Evolutionary conservation across 176 grass and related monocot genomes (phyloP).

Genomic region (Ensete ventricosum): DNA sequence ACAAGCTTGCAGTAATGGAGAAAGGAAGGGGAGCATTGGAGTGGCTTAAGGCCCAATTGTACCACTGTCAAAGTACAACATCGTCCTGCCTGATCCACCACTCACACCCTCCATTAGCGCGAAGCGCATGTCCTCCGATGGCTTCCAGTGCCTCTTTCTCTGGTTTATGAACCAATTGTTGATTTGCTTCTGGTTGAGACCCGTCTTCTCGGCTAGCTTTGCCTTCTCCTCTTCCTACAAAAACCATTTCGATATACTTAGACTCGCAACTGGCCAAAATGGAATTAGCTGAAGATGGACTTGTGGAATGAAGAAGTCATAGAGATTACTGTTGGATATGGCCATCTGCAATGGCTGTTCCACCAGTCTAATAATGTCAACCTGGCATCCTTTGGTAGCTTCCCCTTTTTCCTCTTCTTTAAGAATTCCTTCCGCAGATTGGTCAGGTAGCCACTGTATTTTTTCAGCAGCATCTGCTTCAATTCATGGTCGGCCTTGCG

Average conservation of each 20-base stretch:
- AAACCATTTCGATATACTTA: background rate
- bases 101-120: constrained; percentile 4
- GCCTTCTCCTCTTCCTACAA: constrained; percentile 14
- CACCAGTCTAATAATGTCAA: constrained; percentile 11
- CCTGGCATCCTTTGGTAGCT: constrained; percentile 9
- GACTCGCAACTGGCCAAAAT: background rate
- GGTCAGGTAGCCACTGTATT: constrained; percentile 10
- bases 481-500: constrained; percentile 3
- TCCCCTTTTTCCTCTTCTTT: constrained; percentile 16
- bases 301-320: background rate
- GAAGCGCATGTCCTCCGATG: background rate
- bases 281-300: background rate
- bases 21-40: background rate
- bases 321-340: constrained; percentile 1
- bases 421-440: constrained; percentile 11
- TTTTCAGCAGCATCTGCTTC: constrained; percentile 13
- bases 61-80: constrained; percentile 9
- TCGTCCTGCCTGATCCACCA: background rate
- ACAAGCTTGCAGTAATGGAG: background rate
- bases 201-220: constrained; percentile 3
- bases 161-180: constrained; percentile 19
- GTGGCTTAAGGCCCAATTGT: constrained; percentile 1
- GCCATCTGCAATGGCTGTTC: constrained; percentile 11
- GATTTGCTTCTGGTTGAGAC: constrained; percentile 12
- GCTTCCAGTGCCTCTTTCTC: constrained; percentile 13